phyloP scores from a whole-genome alignment of 2,329 filamentous ascomycete species.

The Calcarisporium arbuscula region DNA sequence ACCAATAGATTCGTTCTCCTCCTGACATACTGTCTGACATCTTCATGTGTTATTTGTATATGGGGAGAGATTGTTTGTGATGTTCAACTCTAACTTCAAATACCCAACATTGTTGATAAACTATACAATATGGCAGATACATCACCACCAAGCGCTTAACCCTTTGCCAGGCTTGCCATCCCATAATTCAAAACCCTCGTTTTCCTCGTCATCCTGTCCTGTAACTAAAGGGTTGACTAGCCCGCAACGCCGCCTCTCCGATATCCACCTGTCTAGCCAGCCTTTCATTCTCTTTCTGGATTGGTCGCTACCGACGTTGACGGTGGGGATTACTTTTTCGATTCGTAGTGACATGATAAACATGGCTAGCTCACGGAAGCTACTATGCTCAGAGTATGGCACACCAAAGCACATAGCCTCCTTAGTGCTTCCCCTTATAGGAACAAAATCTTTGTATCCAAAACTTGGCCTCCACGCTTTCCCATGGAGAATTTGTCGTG shows the following conservation, averaged over 20 bases:
- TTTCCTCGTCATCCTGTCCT: constrained; percentile 27
- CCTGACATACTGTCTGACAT: not conserved
- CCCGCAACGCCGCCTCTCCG: constrained; percentile 51
- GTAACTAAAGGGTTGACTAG: constrained; percentile 38
- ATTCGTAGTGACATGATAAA: constrained; percentile 85
- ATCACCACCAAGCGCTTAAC: constrained; percentile 34
- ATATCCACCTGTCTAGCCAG: constrained; percentile 59
- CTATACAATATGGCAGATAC: not conserved
- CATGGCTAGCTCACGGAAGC: constrained; percentile 88
- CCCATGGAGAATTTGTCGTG: constrained; percentile 45
- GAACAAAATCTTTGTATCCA: constrained; percentile 62
- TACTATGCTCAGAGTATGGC: constrained; percentile 93
- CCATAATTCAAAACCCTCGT: constrained; percentile 25
- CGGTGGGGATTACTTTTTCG: constrained; percentile 85
- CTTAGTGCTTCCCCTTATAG: constrained; percentile 76
- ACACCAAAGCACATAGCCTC: constrained; percentile 88
- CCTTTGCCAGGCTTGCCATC: constrained; percentile 32
- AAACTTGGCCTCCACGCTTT: constrained; percentile 73
- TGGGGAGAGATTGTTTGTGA: no score
- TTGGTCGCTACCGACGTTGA: constrained; percentile 65
- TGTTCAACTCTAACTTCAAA: no score
- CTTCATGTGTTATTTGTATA: no score
- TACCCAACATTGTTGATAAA: no score
- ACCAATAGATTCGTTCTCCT: constrained; percentile 5
- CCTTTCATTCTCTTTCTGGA: constrained; percentile 54